Evolutionary conservation across 1,139 yeast species (phyloP).

Genomic region (Yamadazyma trypodendri): DNA sequence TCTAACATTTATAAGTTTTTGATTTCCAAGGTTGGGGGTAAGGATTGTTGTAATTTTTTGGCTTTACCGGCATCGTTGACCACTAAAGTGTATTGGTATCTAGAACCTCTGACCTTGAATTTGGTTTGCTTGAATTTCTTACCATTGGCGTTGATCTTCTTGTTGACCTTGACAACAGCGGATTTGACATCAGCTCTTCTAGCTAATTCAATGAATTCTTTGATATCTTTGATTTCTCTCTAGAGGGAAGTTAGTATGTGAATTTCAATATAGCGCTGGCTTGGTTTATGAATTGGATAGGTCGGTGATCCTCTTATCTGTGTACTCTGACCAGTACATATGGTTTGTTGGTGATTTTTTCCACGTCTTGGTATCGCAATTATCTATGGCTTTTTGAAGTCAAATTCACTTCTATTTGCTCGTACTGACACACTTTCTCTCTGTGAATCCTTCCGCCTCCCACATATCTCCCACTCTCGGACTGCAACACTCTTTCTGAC

Average conservation of each 20-base stretch:
- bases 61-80: constrained; percentile 98
- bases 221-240: constrained; percentile 91
- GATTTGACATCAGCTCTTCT: constrained; percentile 95
- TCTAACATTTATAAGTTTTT: constrained; percentile 54
- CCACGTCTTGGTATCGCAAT: too few species aligned
- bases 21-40: constrained; percentile 91
- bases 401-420: too few species aligned
- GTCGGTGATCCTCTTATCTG: too few species aligned
- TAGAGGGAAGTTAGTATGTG: constrained; percentile 23
- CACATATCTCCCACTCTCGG: background rate
- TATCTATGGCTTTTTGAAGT: too few species aligned
- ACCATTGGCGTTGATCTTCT: constrained; percentile 83
- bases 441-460: too few species aligned
- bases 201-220: constrained; percentile 96
- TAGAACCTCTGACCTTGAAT: constrained; percentile 98
- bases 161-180: constrained; percentile 89
- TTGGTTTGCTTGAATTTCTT: constrained; percentile 90
- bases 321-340: too few species aligned
- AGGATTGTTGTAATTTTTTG: constrained; percentile 95
- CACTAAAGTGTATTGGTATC: constrained; percentile 91
- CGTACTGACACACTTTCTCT: too few species aligned
- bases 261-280: too few species aligned
- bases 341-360: too few species aligned
- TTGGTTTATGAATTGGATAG: too few species aligned
- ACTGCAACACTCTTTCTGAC: background rate